These are phyloP conservation scores for Prunus davidiana DNA, from an alignment of 306 rosid genomes.

Conservation along the genomic window DNA sequence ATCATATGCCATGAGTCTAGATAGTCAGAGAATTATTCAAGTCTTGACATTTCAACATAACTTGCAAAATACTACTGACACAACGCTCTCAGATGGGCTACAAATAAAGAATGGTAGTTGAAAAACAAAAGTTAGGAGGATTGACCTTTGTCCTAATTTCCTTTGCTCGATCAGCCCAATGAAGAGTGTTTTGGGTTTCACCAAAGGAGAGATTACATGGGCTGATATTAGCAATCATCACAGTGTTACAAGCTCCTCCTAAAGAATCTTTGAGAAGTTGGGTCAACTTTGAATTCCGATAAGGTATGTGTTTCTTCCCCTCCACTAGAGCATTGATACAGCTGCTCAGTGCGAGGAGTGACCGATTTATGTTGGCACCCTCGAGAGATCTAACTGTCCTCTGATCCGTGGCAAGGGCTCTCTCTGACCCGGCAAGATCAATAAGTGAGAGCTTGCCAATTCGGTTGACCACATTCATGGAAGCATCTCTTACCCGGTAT, in stretches of 20 bases:
- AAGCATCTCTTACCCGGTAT: conserved; percentile 74
- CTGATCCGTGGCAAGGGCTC: conserved; percentile 95
- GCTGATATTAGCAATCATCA: conserved; percentile 96
- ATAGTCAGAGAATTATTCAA: too few species aligned
- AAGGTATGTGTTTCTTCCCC: conserved; percentile 97
- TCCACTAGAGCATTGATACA: conserved; percentile 95
- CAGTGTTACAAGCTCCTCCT: conserved; percentile 91
- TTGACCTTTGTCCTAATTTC: conserved; percentile 83
- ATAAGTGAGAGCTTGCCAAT: conserved; percentile 90
- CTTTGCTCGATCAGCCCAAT: conserved; percentile 98
- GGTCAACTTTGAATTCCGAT: conserved; percentile 84
- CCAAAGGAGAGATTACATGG: conserved; percentile 88
- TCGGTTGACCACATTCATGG: conserved; percentile 62
- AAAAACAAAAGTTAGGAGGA: conserved; percentile 10
- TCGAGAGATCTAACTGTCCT: conserved; percentile 91
- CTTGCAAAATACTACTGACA: not conserved
- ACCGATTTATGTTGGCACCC: conserved; percentile 94
- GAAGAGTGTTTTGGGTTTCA: conserved; percentile 94
- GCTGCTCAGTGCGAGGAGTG: conserved; percentile 92
- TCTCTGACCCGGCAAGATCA: conserved; percentile 98
- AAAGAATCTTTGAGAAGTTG: conserved; percentile 95
- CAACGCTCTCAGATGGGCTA: not conserved
- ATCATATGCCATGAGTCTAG: too few species aligned
- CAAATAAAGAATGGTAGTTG: conserved; percentile 11
- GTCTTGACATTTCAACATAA: not conserved